Evolutionary conservation across 257 asterid genomes (phyloP), one percentile per base, ranked within the genome.

Genomic region (Datura wrightii): DNA sequence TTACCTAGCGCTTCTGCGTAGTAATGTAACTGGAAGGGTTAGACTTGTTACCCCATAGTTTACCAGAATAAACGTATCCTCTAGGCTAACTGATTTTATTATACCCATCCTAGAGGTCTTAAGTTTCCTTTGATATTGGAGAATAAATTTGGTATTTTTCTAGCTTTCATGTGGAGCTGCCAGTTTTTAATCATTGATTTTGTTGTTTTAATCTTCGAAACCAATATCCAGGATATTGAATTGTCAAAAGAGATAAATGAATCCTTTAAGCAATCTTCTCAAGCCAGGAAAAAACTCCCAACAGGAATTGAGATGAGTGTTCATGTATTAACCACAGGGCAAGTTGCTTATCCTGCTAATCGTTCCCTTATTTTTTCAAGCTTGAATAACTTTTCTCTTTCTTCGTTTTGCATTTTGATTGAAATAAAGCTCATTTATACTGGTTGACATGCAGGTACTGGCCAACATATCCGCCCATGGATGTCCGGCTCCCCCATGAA

Each of bases 391-490:
- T 16, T 69, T 39, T 69, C 79, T 69, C 53, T 69, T 69, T 69
- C 53, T 69, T 39, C 19, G 14, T 16, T 69, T 69, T 69, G 79
- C 79, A 41, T 69, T 69, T 16, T 69, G 53, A 69, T 67, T 39
- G 79, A 41, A 67, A 16, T 69, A 16, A 41, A 16, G 19, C 53
- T 69, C 79, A 69, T 69, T 69, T 39, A 69, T 41, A 16, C 41
- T 89, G 81, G 46, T 82, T 81, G 71, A 41, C 50, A 60, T 90
- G 89, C 92, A 96, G 99, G 82, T 95, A 95, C 88, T 97, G 99
- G 99, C 99, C 99, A 84, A 97, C 99, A 53, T 97, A 97, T 91
- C 98, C 99, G 79, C 99, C 99, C 76, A 93, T 97, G 99, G 99
- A 95, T 84, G 93, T 97, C 66, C 94, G 94, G 84, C 91, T 97